Evolutionary conservation across 345 rosid species (phyloP).

Genomic region (Boechera retrofracta): DNA sequence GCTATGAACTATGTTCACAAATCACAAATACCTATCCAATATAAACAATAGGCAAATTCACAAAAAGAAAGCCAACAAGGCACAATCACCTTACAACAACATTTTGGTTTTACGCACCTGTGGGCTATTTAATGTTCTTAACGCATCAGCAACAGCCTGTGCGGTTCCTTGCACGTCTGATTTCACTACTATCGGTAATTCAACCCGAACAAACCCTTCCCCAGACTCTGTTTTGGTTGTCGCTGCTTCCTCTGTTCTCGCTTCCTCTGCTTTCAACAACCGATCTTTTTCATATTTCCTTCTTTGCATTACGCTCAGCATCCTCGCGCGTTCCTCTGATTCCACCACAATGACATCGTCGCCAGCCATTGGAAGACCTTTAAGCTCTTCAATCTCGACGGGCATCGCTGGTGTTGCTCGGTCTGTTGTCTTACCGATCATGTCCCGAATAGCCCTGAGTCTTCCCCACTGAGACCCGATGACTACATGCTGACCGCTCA

Average conservation of each 20-base stretch:
- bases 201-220: conserved; percentile 60
- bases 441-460: conserved; percentile 83
- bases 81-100: background rate
- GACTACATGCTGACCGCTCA: conserved; percentile 78
- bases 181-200: conserved; percentile 78
- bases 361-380: conserved; percentile 96
- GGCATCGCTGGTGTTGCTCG: conserved; percentile 91
- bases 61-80: conserved; percentile 25
- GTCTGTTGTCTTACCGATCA: conserved; percentile 64
- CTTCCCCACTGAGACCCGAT: conserved; percentile 92
- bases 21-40: conserved; percentile 73
- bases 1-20: conserved; percentile 82
- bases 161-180: conserved; percentile 97
- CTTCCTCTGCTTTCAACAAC: conserved; percentile 66
- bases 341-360: conserved; percentile 90
- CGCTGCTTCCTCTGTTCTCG: conserved; percentile 46
- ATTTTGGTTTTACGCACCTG: conserved; percentile 57
- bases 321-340: conserved; percentile 87
- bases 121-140: conserved; percentile 80
- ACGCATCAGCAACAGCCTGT: conserved; percentile 94
- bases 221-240: conserved; percentile 47
- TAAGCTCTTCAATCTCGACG: conserved; percentile 87
- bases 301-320: conserved; percentile 87
- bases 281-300: conserved; percentile 75
- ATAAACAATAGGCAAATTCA: background rate